These are phyloP conservation scores for Hemileia vastatrix DNA, from an alignment of 1,284 basidiomycete genomes.

Conservation along the genomic window DNA sequence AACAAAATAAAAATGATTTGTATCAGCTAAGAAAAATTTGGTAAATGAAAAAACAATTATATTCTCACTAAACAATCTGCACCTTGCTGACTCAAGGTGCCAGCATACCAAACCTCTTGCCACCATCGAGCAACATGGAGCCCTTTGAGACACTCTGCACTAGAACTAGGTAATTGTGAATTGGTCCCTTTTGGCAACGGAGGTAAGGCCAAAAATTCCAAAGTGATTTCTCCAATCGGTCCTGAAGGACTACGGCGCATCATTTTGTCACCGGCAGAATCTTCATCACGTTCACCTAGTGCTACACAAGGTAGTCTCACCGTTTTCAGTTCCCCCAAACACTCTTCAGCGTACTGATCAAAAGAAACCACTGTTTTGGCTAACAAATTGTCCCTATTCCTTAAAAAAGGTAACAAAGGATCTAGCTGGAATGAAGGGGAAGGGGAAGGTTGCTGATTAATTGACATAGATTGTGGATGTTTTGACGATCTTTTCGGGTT, in stretches of 20 bases:
- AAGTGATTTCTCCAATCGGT: constrained; percentile 12
- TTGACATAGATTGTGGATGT: constrained; percentile 4
- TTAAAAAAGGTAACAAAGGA: constrained; percentile 10
- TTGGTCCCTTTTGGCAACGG: constrained; percentile 20
- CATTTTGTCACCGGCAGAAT: constrained; percentile 10
- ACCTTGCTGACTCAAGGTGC: constrained; percentile 20
- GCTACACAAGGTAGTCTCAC: constrained; percentile 14
- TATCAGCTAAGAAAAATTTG: not conserved
- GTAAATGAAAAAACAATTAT: not conserved
- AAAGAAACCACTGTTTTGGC: constrained; percentile 17
- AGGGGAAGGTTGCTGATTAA: constrained; percentile 1
- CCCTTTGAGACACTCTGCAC: constrained; percentile 21
- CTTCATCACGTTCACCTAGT: constrained; percentile 4
- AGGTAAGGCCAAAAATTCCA: constrained; percentile 15
- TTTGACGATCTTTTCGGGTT: constrained; percentile 8
- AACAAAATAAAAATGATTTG: not conserved
- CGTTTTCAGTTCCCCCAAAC: constrained; percentile 12
- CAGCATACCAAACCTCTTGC: constrained; percentile 23
- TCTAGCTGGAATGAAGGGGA: not conserved
- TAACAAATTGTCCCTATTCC: constrained; percentile 12
- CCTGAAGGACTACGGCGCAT: constrained; percentile 3
- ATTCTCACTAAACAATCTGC: constrained; percentile 20
- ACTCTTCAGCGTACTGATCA: constrained; percentile 19
- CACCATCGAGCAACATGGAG: constrained; percentile 21
- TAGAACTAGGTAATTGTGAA: constrained; percentile 14